Evolutionary conservation across 352 stramenopile species (phyloP).

Genomic region (Globisporangium apiculatum): DNA sequence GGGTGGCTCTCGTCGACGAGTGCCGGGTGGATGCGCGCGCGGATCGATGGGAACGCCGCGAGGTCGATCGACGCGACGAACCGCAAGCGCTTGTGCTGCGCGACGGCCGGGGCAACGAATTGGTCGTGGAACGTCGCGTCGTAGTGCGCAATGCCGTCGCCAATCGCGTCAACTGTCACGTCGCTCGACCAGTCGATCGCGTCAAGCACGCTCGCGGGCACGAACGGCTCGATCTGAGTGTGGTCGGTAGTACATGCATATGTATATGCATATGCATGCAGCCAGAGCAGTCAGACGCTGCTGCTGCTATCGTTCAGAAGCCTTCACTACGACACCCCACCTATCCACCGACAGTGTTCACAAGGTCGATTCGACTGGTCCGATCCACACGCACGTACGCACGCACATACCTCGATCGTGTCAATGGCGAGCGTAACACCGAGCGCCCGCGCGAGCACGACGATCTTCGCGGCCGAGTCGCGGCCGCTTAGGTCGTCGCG

Average conservation of each 20-base stretch:
- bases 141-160: conserved; percentile 38
- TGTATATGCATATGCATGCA: too few species aligned
- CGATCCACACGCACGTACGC: background rate
- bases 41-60: conserved; percentile 35
- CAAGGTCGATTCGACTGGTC: too few species aligned
- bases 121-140: conserved; percentile 48
- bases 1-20: conserved; percentile 60
- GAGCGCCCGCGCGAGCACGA: conserved; percentile 57
- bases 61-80: conserved; percentile 70
- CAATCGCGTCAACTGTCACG: conserved; percentile 40
- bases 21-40: conserved; percentile 37
- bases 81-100: conserved; percentile 42
- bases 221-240: conserved; percentile 34
- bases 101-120: conserved; percentile 38
- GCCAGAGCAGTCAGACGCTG: too few species aligned
- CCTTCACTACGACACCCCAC: too few species aligned
- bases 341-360: too few species aligned
- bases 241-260: too few species aligned
- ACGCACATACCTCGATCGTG: conserved; percentile 23
- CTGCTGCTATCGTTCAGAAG: too few species aligned
- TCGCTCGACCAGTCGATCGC: conserved; percentile 37
- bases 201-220: conserved; percentile 36
- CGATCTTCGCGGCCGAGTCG: conserved; percentile 66
- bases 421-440: conserved; percentile 38
- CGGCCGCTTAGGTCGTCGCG: conserved; percentile 58